Evolutionary conservation across 257 asterid genomes (phyloP).

Genomic region (Handroanthus guayacan): DNA sequence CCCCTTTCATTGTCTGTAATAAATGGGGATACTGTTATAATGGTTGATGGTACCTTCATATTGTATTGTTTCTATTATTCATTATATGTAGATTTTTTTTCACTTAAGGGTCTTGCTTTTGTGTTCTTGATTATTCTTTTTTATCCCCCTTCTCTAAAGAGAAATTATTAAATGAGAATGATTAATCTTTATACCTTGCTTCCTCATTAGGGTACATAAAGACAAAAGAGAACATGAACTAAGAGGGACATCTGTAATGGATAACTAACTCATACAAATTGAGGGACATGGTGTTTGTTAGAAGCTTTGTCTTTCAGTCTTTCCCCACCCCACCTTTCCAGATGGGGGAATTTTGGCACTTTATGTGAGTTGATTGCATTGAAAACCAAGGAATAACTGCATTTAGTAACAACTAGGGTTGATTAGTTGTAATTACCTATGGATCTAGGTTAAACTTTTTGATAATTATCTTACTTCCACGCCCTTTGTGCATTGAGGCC

Average conservation of each 20-base stretch:
- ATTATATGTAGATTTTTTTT: conserved; percentile 21
- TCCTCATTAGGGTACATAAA: conserved; percentile 46
- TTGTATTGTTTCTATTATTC: conserved; percentile 36
- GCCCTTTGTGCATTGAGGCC: no score
- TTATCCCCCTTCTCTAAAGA: background rate
- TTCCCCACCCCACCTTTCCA: conserved; percentile 32
- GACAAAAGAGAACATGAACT: conserved; percentile 49
- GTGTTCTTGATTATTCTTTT: background rate
- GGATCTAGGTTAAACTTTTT: background rate
- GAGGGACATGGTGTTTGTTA: conserved; percentile 1
- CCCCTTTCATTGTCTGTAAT: conserved; percentile 38
- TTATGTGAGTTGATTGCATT: background rate
- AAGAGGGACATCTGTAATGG: conserved; percentile 37
- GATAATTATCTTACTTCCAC: background rate
- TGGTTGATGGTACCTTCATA: background rate
- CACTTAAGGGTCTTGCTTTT: background rate
- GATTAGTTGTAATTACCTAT: background rate
- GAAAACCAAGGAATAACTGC: conserved; percentile 24
- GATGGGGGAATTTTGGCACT: conserved; percentile 11
- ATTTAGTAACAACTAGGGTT: background rate
- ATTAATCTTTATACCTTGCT: conserved; percentile 59
- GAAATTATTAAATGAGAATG: conserved; percentile 36
- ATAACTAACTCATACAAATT: conserved; percentile 25
- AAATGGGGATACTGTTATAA: conserved; percentile 46
- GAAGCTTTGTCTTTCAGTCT: conserved; percentile 20